A percentile compares a stretch with the other conserved stretches of the same genome.
Evolutionary conservation across 192 early-diverging fungal genomes (phyloP).

Genomic region (Coemansia sp.): DNA sequence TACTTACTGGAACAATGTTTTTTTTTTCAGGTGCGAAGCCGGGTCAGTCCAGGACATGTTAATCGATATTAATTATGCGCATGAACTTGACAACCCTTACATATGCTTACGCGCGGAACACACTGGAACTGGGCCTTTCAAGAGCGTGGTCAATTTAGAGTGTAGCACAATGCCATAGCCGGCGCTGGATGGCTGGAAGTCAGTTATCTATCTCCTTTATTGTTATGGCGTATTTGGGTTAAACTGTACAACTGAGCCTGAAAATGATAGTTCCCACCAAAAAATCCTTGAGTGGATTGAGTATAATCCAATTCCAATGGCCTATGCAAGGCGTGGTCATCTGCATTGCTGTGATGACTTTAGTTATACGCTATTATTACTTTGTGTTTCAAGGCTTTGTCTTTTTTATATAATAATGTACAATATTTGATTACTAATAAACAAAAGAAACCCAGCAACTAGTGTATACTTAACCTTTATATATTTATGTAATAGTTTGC

Average conservation of each 20-base stretch:
- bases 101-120: background rate
- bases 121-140: constrained; percentile 24
- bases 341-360: too few relatives aligned
- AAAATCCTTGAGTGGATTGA: too few relatives aligned
- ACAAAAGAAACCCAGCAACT: too few relatives aligned
- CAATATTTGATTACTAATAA: too few relatives aligned
- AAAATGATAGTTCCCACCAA: too few relatives aligned
- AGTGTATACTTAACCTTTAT: too few relatives aligned
- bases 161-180: background rate
- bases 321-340: too few relatives aligned
- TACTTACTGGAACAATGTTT: constrained; percentile 23
- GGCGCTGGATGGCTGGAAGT: constrained; percentile 16
- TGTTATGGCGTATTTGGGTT: constrained; percentile 8
- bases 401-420: too few relatives aligned
- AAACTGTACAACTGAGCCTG: constrained; percentile 1
- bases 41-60: constrained; percentile 10
- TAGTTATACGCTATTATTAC: too few relatives aligned
- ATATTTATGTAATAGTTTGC: too few relatives aligned
- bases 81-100: background rate
- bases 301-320: too few relatives aligned
- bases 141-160: constrained; percentile 12
- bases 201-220: constrained; percentile 14
- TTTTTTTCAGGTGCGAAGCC: constrained; percentile 2
- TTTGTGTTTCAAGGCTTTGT: too few relatives aligned
- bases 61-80: constrained; percentile 19